A percentile compares a stretch with the other conserved stretches of the same genome.
These are phyloP conservation scores for Barnettozyma wickerhamii DNA, from an alignment of 805 yeast genomes.

Conservation along the genomic window DNA sequence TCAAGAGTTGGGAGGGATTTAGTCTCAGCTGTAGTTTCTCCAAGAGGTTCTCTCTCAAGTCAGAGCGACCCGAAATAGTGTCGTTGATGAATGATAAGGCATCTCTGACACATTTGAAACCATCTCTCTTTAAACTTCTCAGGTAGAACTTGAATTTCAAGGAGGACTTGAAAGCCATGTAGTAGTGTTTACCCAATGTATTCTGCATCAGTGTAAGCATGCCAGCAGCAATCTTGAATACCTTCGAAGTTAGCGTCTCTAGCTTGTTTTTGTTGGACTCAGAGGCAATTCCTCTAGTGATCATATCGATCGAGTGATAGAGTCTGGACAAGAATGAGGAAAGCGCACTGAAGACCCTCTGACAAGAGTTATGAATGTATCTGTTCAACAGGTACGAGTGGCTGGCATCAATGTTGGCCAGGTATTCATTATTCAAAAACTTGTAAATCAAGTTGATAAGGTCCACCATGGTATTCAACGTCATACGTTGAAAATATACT, in stretches of 20 bases:
- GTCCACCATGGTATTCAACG: conserved; percentile 7
- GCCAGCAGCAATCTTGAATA: conserved; percentile 16
- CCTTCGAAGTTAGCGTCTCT: not conserved
- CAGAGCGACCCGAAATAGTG: conserved; percentile 18
- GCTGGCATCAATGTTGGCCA: conserved; percentile 13
- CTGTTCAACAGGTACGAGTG: conserved; percentile 17
- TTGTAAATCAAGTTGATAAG: conserved; percentile 15
- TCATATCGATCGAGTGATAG: conserved; percentile 20
- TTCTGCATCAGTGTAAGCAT: conserved; percentile 18
- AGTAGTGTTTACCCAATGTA: conserved; percentile 19
- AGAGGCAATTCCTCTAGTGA: conserved; percentile 14
- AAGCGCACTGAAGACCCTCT: conserved; percentile 15
- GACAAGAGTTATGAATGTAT: conserved; percentile 17
- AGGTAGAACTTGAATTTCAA: conserved; percentile 21
- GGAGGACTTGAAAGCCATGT: conserved; percentile 24
- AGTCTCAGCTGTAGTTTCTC: conserved; percentile 14
- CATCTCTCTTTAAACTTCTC: conserved; percentile 21
- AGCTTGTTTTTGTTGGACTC: not conserved
- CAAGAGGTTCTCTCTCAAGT: conserved; percentile 10
- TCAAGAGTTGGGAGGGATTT: conserved; percentile 13
- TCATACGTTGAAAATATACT: conserved; percentile 8
- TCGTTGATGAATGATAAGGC: conserved; percentile 19
- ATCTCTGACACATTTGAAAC: conserved; percentile 22
- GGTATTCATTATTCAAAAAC: conserved; percentile 13
- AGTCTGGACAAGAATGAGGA: conserved; percentile 16